Evolutionary conservation across 2,329 filamentous ascomycete genomes (phyloP), one percentile per base, ranked within the genome.

Genomic region (Didymella lethalis): DNA sequence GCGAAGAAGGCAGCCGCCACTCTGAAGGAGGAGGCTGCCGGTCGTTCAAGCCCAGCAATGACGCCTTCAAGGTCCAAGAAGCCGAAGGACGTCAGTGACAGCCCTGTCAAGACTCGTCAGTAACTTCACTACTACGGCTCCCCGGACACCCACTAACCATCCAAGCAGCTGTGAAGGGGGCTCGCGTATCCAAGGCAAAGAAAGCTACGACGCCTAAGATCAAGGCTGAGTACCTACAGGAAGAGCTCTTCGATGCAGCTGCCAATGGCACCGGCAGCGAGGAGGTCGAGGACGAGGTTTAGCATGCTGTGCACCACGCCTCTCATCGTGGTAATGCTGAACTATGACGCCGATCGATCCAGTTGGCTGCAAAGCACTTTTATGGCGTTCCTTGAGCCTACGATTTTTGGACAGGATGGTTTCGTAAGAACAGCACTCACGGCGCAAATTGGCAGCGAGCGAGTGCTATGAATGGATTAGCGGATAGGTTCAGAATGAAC

Each of bases 1-100:
- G 79, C 78, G 59, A 83, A 82, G 47, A 77, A 78, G 47, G 48
- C 71, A 1, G 80, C 82, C 0, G 67, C 71, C 0, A 61, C 63
- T 0, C 71, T 83, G 14, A 64, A 63, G 29, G 56, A 38, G 0
- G 65, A 68, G 7, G 68, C 66, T 2, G 43, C 20, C 0, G 62
- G 38, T 2, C 48, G 54, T 38, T 18, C 48, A 1, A 53, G 16
- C 18, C 45, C 64, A 0, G 56, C 51, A 2, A 10, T 10, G 7
- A 23, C 44, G 8, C 28, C 59, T 4, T 49, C 48, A 0, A 59
- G 54, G 51, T 12, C 50, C 0, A 60, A 49, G 38, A 49, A 50
- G 12, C 63, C 59, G 31, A 61, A 56, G 48, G 28, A 20, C 2
- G 28, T 28, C 16, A 34, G 11, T 4, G 49, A 18, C 12, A 62